Base-by-base conservation (phyloP, 495 filamentous ascomycete species). In the Cairneyella variabilis region DNA sequence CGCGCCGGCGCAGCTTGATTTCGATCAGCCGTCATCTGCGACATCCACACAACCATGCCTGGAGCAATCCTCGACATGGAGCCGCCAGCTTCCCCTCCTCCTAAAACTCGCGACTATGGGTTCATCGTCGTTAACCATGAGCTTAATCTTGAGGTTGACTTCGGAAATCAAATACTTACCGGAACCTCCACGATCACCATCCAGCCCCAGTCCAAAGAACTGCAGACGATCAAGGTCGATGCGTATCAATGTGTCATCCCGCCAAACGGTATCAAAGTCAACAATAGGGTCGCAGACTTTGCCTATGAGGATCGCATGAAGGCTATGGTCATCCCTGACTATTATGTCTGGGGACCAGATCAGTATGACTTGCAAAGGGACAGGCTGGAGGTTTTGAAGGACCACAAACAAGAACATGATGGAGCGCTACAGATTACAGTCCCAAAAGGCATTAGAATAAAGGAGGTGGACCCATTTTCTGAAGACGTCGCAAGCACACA, bases 91-190 rank as follows among this genome's bases (percentile, higher is more conserved):
- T 53, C 54, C 27, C 63, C 59, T 40, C 53, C 54, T 36, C 22
- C 45, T 26, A 57, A 51, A 38, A 38, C 21, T 60, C 66, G 68
- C 28, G 69, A 71, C 20, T 66, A 70, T 52, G 74, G 73, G 16
- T 87, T 82, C 61, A 77, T 79, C 17, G 75, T 93, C 8, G 70
- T 83, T n/a, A 82, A 87, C 60, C 93, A 97, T 68, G 86, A 84
- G 64, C 83, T 98, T 48, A 84, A 91, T 55, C 74, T 97, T 48
- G 91, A 97, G 53, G 76, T 98, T 56, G 83, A 97, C 68, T 90
- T 98, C 60, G 73, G 75, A 42, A 79, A 76, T 21, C 85, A 84
- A 63, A 83, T 76, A 63, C 65, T 97, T 60, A 86, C 77, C 60
- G 93, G 93, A 27, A 85, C 80, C 57, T 88, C 87, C 9, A 86